Conservation (phyloP, 768 basidiomycete genomes). For the Trametes maxima region DNA sequence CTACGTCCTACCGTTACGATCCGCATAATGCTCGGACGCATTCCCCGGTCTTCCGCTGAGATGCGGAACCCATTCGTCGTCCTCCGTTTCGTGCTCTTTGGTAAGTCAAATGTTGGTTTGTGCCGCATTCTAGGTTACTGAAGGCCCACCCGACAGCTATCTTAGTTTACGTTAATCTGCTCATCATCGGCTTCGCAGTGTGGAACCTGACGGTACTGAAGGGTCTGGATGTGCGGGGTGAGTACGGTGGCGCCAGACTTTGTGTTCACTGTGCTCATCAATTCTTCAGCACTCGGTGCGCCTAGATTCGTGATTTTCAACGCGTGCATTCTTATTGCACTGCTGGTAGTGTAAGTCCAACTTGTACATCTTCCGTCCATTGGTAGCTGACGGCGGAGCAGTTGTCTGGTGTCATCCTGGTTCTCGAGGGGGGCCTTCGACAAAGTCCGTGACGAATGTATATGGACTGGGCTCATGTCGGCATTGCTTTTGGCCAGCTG, state of each 20-base stretch:
- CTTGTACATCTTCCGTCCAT: too few species aligned
- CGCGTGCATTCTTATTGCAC: slow-evolving; percentile 38
- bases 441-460: slow-evolving; percentile 52
- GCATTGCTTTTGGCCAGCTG: slow-evolving; percentile 55
- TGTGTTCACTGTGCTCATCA: slow-evolving; percentile 34
- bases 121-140: background rate
- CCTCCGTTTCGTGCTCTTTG: slow-evolving; percentile 57
- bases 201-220: slow-evolving; percentile 54
- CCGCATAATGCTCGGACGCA: slow-evolving; percentile 15
- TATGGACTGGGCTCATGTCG: slow-evolving; percentile 54
- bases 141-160: slow-evolving; percentile 39
- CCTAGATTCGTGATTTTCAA: slow-evolving; percentile 53
- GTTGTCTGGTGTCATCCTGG: slow-evolving; percentile 39
- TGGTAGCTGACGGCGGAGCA: background rate
- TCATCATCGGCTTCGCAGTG: slow-evolving; percentile 56
- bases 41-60: background rate
- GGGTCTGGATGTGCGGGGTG: slow-evolving; percentile 42
- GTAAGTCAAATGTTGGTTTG: slow-evolving; percentile 38
- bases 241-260: slow-evolving; percentile 13
- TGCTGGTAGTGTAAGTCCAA: slow-evolving; percentile 37
- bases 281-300: slow-evolving; percentile 38
- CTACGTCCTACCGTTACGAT: slow-evolving; percentile 4
- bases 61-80: slow-evolving; percentile 59
- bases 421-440: slow-evolving; percentile 36
- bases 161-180: slow-evolving; percentile 51